Evolutionary conservation across 2,329 filamentous ascomycete species (phyloP), one percentile per base, ranked within the genome.

Genomic region (Septoria petroselini): DNA sequence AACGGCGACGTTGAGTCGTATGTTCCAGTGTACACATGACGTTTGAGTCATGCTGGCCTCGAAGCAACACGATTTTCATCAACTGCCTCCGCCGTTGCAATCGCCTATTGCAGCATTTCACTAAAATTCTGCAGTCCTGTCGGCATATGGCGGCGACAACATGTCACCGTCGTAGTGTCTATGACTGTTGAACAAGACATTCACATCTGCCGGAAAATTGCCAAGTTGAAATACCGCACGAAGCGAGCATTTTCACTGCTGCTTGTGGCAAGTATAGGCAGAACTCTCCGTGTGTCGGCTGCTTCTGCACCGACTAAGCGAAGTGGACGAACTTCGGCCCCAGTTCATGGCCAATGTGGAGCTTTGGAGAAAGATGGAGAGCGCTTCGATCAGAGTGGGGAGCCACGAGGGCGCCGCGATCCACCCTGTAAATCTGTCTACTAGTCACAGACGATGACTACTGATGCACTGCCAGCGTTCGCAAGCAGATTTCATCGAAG

Each of bases 361-460:
- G 48, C 35, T 11, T 41, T 38, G 48, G 46, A 41, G 35, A 29
- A 40, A 46, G 41, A 27, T 51, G 48, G 48, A 47, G 48, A 27
- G 35, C 11, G 21, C 42, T 30, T 46, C 38, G 37, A 27, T 38
- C 37, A 12, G 3, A 41, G 48, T 51, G 48, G 42, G 37, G 19
- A 17, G 23, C 12, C 37, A 44, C 48, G 33, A 44, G 48, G 48
- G n/a, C 31, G 21, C 29, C 44, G 33, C 15, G 34, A 33, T 49
- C 21, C 46, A 44, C 40, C 33, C 25, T 38, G 48, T 12, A 14
- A 12, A 12, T n/a, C n/a, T n/a, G n/a, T n/a, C n/a, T n/a, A n/a
- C n/a, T n/a, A n/a, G n/a, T n/a, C n/a, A n/a, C n/a, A n/a, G n/a
- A n/a, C n/a, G n/a, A n/a, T n/a, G n/a, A n/a, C n/a, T n/a, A n/a